A percentile compares a stretch with the other conserved stretches of the same genome.
These are phyloP conservation scores for Hypoxylon trugodes DNA, from an alignment of 495 filamentous ascomycete species.

Conservation along the genomic window DNA sequence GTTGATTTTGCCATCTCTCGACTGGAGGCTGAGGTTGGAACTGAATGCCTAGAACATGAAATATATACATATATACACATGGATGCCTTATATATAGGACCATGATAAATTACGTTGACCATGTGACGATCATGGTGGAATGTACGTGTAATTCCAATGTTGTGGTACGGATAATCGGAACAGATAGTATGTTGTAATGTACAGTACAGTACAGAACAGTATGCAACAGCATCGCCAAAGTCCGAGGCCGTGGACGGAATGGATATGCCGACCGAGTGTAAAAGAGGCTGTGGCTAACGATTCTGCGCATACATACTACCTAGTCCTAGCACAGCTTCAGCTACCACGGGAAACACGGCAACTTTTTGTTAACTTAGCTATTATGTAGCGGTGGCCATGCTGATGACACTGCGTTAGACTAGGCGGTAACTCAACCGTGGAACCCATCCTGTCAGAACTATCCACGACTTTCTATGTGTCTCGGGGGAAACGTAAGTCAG, in stretches of 20 bases:
- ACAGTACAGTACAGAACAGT: neutral
- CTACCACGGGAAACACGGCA: conserved; percentile 31
- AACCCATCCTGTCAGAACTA: conserved; percentile 23
- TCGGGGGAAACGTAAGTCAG: neutral
- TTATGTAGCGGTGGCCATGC: neutral
- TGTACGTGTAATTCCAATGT: conserved; percentile 21
- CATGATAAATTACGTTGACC: conserved; percentile 28
- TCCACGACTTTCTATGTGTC: conserved; percentile 25
- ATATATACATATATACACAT: neutral
- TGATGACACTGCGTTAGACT: neutral
- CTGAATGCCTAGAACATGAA: neutral
- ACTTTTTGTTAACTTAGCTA: neutral
- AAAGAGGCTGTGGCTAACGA: neutral
- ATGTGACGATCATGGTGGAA: conserved; percentile 7
- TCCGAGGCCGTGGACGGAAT: conserved; percentile 19
- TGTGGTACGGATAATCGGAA: conserved; percentile 41
- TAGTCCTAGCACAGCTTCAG: neutral
- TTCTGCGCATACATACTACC: neutral
- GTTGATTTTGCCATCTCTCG: neutral
- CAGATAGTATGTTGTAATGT: neutral
- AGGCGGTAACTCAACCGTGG: conserved; percentile 18
- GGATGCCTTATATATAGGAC: neutral
- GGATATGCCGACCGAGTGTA: conserved; percentile 14
- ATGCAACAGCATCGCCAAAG: conserved; percentile 7
- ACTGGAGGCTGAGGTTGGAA: neutral